phyloP scores from a whole-genome alignment of 2,329 filamentous ascomycete genomes.

The Microdochium paspali region DNA sequence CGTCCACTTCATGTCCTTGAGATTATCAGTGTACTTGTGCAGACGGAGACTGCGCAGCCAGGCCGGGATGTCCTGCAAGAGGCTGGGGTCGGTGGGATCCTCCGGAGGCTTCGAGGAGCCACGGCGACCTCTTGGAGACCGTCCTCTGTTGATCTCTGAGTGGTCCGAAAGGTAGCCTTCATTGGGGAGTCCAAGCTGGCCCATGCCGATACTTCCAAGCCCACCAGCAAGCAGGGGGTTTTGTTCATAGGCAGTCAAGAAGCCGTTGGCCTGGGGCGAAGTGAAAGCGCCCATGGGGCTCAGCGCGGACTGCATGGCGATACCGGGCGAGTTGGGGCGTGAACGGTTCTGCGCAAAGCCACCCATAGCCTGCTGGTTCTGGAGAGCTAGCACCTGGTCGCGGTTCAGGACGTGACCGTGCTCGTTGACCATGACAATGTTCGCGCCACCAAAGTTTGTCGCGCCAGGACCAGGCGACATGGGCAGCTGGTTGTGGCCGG shows the following conservation, averaged over 20 bases:
- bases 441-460: slow-evolving; percentile 57
- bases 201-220: slow-evolving; percentile 61
- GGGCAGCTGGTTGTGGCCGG: slow-evolving; percentile 48
- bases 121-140: slow-evolving; percentile 83
- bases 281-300: slow-evolving; percentile 58
- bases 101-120: slow-evolving; percentile 97
- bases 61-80: slow-evolving; percentile 89
- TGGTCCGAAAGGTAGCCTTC: slow-evolving; percentile 92
- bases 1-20: slow-evolving; percentile 96
- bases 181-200: slow-evolving; percentile 60
- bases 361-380: slow-evolving; percentile 54
- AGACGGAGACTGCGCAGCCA: slow-evolving; percentile 92
- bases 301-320: slow-evolving; percentile 65
- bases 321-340: slow-evolving; percentile 79
- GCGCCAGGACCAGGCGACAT: slow-evolving; percentile 58
- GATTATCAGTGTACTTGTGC: slow-evolving; percentile 97
- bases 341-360: slow-evolving; percentile 64
- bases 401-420: slow-evolving; percentile 78
- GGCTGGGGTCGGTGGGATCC: slow-evolving; percentile 83
- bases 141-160: slow-evolving; percentile 80
- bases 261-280: slow-evolving; percentile 90
- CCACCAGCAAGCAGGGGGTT: slow-evolving; percentile 63
- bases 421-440: slow-evolving; percentile 91
- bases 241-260: slow-evolving; percentile 76
- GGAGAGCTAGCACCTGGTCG: slow-evolving; percentile 76